Evolutionary conservation across 805 yeast species (phyloP), one percentile per base, ranked within the genome.

Genomic region (Ogataea methylovora): DNA sequence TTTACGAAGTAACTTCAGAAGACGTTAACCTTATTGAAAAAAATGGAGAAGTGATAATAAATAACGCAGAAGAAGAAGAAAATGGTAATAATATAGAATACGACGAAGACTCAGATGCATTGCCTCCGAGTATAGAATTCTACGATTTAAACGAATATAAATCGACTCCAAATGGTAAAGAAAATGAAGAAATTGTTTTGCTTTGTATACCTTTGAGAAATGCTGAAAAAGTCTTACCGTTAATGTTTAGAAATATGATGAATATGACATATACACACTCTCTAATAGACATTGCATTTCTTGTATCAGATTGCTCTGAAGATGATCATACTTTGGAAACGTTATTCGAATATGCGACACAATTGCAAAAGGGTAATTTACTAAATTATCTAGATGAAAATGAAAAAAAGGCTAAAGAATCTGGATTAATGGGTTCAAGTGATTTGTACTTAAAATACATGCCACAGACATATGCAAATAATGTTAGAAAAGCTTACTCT

Each of bases 211-310:
- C 95, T 8, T 60, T 85, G 40, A 66, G 94, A 56, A 80, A 85
- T 49, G 94, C 95, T 0, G 82, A 74, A 46, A 65, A 70, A 20
- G 88, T 83, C 15, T 60, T 85, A 41, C 87, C 92, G 10, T 65
- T 84, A 65, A 85, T 87, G 69, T 84, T 86, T 61, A 79, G 79
- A 49, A 84, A 85, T 58, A 61, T 85, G 58, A 83, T 82, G 90
- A 84, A 85, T 55, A 63, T 85, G 58, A 84, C 94, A 1, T 85
- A 85, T 52, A 86, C 84, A 36, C 95, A 86, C 52, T 69, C 73
- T 17, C 60, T 84, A 42, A 79, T 85, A 35, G 95, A 85, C 58
- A 65, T 84, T 40, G 88, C 87, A 13, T 84, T 84, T 49, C 63
- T 84, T 49, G 88, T 84, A 3, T 76, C 85, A 40, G 94, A 84